Percentiles rank a stretch among this genome's conserved stretches.
Conservation (phyloP, 2,329 filamentous ascomycete genomes). For the Nannizziopsis arthrosporioides region DNA sequence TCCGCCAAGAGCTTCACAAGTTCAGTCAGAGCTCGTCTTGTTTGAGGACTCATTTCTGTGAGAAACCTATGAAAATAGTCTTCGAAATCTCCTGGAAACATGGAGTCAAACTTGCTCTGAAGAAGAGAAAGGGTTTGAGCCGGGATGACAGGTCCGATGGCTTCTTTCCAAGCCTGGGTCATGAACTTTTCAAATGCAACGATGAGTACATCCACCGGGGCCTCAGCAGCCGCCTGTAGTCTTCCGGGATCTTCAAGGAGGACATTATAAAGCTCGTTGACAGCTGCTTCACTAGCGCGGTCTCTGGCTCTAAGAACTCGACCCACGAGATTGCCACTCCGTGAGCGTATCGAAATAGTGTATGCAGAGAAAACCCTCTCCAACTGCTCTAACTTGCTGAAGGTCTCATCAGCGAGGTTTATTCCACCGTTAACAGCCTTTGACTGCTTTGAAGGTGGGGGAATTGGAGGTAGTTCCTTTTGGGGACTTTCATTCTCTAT, state of each 20-base stretch:
- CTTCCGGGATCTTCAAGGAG: conserved; percentile 74
- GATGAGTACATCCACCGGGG: conserved; percentile 73
- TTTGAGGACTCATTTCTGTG: conserved; percentile 45
- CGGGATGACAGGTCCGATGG: conserved; percentile 75
- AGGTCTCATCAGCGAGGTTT: conserved; percentile 37
- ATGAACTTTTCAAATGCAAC: conserved; percentile 90
- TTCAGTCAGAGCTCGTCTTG: conserved; percentile 64
- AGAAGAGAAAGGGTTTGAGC: conserved; percentile 58
- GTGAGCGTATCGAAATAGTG: conserved; percentile 65
- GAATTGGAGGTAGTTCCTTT: conserved; percentile 9
- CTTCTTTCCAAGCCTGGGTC: conserved; percentile 73
- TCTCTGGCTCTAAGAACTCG: conserved; percentile 60
- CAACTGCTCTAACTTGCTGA: conserved; percentile 58
- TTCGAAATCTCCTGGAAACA: conserved; percentile 40
- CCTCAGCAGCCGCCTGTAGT: conserved; percentile 61
- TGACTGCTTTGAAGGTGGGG: conserved; percentile 21
- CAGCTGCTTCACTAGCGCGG: conserved; percentile 60
- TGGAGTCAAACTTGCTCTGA: conserved; percentile 42
- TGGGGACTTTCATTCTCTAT: conserved; percentile 13
- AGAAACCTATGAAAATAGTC: conserved; percentile 45
- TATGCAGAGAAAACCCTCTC: conserved; percentile 81
- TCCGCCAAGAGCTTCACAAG: conserved; percentile 79
- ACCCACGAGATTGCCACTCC: conserved; percentile 78
- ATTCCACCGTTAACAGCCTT: conserved; percentile 45
- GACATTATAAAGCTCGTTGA: conserved; percentile 84